A percentile compares a stretch with the other conserved stretches of the same genome.
Evolutionary conservation across 352 stramenopile species (phyloP).

Genomic region (Globisporangium alternatum): DNA sequence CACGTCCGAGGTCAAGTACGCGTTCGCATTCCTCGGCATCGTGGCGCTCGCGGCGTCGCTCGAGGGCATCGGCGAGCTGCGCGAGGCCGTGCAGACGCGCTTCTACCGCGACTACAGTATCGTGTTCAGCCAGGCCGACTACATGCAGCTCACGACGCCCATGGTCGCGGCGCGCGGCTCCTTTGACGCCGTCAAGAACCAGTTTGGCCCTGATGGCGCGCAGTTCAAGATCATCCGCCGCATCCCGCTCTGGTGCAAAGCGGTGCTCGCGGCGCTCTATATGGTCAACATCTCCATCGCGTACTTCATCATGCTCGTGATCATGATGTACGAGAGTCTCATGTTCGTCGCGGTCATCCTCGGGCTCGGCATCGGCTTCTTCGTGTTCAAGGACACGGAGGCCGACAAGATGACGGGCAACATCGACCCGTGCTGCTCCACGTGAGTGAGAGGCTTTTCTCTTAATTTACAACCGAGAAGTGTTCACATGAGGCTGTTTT

Average conservation of each 20-base stretch:
- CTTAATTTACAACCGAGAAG: conserved; percentile 1
- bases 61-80: conserved; percentile 58
- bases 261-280: conserved; percentile 61
- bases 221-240: conserved; percentile 48
- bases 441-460: conserved; percentile 22
- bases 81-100: conserved; percentile 38
- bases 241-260: conserved; percentile 64
- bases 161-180: conserved; percentile 9
- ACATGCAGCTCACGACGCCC: conserved; percentile 46
- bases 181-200: conserved; percentile 23
- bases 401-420: conserved; percentile 60
- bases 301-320: conserved; percentile 85
- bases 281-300: conserved; percentile 73
- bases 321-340: conserved; percentile 85
- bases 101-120: conserved; percentile 57
- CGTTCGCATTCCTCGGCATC: conserved; percentile 69
- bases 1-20: conserved; percentile 63
- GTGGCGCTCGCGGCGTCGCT: conserved; percentile 65
- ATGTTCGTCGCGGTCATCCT: conserved; percentile 78
- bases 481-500: not conserved
- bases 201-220: conserved; percentile 18
- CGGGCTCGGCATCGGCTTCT: conserved; percentile 66
- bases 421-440: conserved; percentile 79
- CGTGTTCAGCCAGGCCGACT: conserved; percentile 58
- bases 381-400: conserved; percentile 83